Evolutionary conservation across 73 alveolate species (phyloP).

Genomic region (Paramecium tetraurelia): DNA sequence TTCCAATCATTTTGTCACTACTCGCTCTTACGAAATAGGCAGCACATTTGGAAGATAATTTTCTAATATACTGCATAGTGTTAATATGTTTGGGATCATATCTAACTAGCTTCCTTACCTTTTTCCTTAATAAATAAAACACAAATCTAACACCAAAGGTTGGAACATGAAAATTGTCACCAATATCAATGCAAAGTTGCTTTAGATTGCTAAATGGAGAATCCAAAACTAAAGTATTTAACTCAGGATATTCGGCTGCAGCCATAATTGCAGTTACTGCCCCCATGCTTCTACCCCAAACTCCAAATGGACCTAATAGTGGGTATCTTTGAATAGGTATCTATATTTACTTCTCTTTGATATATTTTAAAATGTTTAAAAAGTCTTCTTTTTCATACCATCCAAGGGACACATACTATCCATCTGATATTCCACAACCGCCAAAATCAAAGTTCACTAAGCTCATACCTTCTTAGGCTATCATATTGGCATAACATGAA

Average conservation of each 20-base stretch:
- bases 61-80: not conserved
- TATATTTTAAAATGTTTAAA: constrained; percentile 72
- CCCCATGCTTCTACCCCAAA: constrained; percentile 97
- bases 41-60: not conserved
- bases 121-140: constrained; percentile 20
- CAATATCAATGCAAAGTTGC: constrained; percentile 32
- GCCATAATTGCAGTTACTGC: constrained; percentile 89
- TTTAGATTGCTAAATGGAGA: constrained; percentile 78
- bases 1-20: constrained; percentile 31
- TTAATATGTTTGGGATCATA: constrained; percentile 35
- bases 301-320: constrained; percentile 78
- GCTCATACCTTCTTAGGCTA: constrained; percentile 75
- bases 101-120: not conserved
- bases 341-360: constrained; percentile 29
- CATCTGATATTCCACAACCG: constrained; percentile 85
- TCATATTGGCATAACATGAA: constrained; percentile 72
- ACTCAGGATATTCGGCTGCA: constrained; percentile 71
- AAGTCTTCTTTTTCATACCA: constrained; percentile 87
- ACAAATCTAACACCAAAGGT: constrained; percentile 20
- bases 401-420: constrained; percentile 84
- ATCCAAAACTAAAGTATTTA: constrained; percentile 82
- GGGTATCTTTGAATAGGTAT: constrained; percentile 39
- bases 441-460: constrained; percentile 82
- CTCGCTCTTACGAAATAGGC: constrained; percentile 9
- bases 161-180: constrained; percentile 47